Evolutionary conservation across 2,329 filamentous ascomycete species (phyloP).

Genomic region (Calonectria ilicicola): DNA sequence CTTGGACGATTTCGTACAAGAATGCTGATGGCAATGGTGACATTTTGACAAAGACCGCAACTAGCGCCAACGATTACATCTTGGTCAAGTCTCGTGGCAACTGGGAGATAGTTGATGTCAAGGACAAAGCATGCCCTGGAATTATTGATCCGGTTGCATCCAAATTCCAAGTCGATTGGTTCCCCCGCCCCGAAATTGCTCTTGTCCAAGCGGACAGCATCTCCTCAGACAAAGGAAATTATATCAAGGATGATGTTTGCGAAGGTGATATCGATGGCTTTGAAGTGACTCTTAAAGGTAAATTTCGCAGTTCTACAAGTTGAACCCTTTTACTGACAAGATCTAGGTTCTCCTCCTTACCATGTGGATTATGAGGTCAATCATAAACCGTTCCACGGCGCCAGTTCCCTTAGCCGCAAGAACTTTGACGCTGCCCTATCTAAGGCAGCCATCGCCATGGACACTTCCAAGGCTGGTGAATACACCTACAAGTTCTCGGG

Average conservation of each 20-base stretch:
- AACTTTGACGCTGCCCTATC: constrained; percentile 82
- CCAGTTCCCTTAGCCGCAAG: constrained; percentile 74
- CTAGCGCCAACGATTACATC: constrained; percentile 74
- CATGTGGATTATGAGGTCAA: constrained; percentile 84
- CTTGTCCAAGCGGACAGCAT: constrained; percentile 75
- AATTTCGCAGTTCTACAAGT: constrained; percentile 40
- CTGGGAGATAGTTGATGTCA: constrained; percentile 84
- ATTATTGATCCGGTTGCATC: constrained; percentile 80
- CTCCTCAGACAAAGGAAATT: constrained; percentile 62
- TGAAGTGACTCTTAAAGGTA: constrained; percentile 83
- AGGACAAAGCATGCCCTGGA: constrained; percentile 85
- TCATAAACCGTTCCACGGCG: constrained; percentile 76
- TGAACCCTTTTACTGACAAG: constrained; percentile 44
- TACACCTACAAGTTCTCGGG: constrained; percentile 90
- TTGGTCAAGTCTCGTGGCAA: constrained; percentile 75
- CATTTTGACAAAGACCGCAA: constrained; percentile 62
- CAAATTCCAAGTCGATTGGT: constrained; percentile 86
- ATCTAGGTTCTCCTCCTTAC: constrained; percentile 80
- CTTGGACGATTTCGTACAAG: constrained; percentile 84
- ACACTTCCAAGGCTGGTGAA: constrained; percentile 83
- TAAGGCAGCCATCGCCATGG: constrained; percentile 84
- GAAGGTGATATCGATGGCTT: constrained; percentile 94
- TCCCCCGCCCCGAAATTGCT: constrained; percentile 80
- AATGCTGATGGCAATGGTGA: constrained; percentile 69
- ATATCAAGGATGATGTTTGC: constrained; percentile 85